phyloP scores from a whole-genome alignment of 1,139 yeast genomes.

The Blastobotrys petasosporus region DNA sequence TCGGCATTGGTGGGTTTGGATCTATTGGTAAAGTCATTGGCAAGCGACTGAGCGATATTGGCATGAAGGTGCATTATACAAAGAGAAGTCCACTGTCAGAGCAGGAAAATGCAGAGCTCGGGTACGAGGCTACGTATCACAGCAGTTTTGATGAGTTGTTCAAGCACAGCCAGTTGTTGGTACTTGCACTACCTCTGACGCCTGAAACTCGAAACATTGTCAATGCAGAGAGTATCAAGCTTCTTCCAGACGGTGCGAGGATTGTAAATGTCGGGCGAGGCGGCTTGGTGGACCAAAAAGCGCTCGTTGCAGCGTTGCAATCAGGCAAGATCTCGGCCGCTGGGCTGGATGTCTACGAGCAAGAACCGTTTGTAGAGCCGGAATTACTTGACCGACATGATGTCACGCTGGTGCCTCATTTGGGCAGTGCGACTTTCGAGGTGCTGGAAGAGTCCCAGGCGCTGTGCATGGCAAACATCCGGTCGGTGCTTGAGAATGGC shows the following conservation, averaged over 20 bases:
- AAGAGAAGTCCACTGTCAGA: conserved; percentile 47
- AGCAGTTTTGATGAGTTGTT: conserved; percentile 37
- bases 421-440: conserved; percentile 64
- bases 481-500: conserved; percentile 6
- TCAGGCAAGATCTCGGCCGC: conserved; percentile 63
- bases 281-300: conserved; percentile 63
- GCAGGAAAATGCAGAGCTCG: conserved; percentile 29
- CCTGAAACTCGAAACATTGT: conserved; percentile 53
- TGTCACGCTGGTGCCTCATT: conserved; percentile 70
- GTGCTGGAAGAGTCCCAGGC: conserved; percentile 41
- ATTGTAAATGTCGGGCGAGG: conserved; percentile 82
- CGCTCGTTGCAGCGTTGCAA: conserved; percentile 59
- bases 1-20: conserved; percentile 73
- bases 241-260: conserved; percentile 49
- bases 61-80: conserved; percentile 62
- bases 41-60: conserved; percentile 48
- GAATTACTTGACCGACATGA: conserved; percentile 55
- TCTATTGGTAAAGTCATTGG: conserved; percentile 67
- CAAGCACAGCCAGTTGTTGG: conserved; percentile 49
- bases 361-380: conserved; percentile 57
- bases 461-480: conserved; percentile 43
- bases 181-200: conserved; percentile 64
- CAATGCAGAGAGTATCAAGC: conserved; percentile 42
- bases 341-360: conserved; percentile 74
- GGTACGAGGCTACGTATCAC: conserved; percentile 44